Conservation (phyloP, 257 asterid genomes). For the Coffea eugenioides region DNA sequence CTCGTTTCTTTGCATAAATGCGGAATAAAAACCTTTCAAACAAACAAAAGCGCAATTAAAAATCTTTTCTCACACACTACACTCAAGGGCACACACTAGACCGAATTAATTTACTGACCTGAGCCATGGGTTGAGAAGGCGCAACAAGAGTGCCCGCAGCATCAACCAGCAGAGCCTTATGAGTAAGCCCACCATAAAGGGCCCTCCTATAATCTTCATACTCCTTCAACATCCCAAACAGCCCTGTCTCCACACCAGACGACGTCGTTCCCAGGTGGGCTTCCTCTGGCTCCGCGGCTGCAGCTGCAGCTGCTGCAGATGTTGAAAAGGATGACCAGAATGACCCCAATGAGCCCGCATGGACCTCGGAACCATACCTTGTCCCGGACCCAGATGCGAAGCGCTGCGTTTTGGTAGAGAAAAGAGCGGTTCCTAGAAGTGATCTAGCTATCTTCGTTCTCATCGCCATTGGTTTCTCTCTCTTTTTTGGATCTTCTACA, state of each 20-base stretch:
- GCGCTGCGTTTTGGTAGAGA: background rate
- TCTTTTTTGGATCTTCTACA: background rate
- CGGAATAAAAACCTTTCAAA: background rate
- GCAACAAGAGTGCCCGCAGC: conserved; percentile 93
- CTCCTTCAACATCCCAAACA: conserved; percentile 62
- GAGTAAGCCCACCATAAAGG: conserved; percentile 86
- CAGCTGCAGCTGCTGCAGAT: conserved; percentile 22
- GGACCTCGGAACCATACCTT: background rate
- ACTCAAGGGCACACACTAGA: background rate
- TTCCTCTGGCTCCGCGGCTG: conserved; percentile 7
- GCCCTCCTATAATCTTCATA: conserved; percentile 89
- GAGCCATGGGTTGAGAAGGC: conserved; percentile 99
- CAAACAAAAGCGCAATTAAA: background rate
- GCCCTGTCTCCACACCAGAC: conserved; percentile 27
- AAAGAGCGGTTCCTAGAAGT: background rate
- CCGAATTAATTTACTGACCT: conserved; percentile 38
- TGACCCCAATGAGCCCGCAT: conserved; percentile 9
- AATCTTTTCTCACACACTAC: background rate
- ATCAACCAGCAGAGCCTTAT: conserved; percentile 90
- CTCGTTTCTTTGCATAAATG: background rate
- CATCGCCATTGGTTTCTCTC: background rate
- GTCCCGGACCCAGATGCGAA: background rate
- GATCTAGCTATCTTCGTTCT: conserved; percentile 16
- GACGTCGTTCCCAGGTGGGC: conserved; percentile 3
- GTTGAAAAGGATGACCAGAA: conserved; percentile 19